A percentile compares a stretch with the other conserved stretches of the same genome.
Evolutionary conservation across 768 basidiomycete species (phyloP).

Genomic region (Cyclocybe aegerita): DNA sequence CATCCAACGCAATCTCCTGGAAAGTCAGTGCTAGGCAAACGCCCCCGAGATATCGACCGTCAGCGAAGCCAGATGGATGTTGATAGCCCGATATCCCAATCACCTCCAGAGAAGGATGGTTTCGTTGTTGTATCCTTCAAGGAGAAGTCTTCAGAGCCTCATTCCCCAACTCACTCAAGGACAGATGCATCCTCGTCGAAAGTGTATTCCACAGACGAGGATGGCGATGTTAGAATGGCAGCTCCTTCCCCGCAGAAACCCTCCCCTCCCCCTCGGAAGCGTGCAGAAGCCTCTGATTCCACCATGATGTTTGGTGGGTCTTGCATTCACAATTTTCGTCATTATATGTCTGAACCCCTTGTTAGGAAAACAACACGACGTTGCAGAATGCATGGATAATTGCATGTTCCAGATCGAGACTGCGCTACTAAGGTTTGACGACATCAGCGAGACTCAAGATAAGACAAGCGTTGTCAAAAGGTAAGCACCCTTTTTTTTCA

Average conservation of each 20-base stretch:
- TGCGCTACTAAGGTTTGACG: conserved; percentile 76
- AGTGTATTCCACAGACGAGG: conserved; percentile 14
- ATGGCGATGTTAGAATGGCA: conserved; percentile 37
- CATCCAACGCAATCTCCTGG: neutral
- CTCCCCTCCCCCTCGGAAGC: conserved; percentile 58
- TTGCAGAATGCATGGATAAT: conserved; percentile 99
- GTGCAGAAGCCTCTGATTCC: conserved; percentile 59
- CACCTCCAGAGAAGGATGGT: conserved; percentile 34
- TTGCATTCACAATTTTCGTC: neutral
- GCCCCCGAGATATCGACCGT: conserved; percentile 48
- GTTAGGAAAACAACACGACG: conserved; percentile 93
- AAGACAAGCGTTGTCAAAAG: conserved; percentile 81
- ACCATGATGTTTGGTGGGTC: conserved; percentile 87
- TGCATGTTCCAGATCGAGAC: conserved; percentile 99
- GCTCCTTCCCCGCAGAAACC: conserved; percentile 36
- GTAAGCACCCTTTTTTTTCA: conserved; percentile 34
- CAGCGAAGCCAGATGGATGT: conserved; percentile 55
- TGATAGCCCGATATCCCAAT: conserved; percentile 42
- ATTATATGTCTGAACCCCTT: conserved; percentile 12
- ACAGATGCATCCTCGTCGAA: conserved; percentile 35
- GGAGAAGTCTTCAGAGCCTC: conserved; percentile 26
- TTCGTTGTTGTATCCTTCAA: conserved; percentile 30
- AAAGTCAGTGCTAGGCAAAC: conserved; percentile 67
- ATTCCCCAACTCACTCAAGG: conserved; percentile 13
- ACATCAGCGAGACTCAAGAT: conserved; percentile 47